These are phyloP conservation scores for Massariosphaeria phaeospora DNA, from an alignment of 495 filamentous ascomycete species.

Conservation along the genomic window DNA sequence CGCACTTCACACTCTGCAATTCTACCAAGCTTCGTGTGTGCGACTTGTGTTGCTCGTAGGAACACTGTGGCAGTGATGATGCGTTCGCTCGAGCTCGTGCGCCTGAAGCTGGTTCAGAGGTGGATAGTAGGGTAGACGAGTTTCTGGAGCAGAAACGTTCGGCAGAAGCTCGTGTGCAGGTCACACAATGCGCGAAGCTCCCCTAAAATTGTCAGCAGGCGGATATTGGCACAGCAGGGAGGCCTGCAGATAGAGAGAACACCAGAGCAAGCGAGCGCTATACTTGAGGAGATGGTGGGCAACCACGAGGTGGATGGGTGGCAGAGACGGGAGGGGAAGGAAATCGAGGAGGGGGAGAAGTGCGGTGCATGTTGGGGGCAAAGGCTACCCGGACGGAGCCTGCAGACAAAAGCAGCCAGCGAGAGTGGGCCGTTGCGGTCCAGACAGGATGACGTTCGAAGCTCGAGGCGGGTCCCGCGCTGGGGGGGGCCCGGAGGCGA, in stretches of 20 bases:
- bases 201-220: too few species aligned
- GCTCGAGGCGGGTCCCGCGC: conserved; percentile 4
- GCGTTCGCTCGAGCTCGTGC: not conserved
- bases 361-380: not conserved
- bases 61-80: not conserved
- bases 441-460: not conserved
- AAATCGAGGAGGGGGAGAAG: not conserved
- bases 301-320: not conserved
- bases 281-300: not conserved
- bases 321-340: too few species aligned
- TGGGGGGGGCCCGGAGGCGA: not conserved
- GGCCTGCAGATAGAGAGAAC: too few species aligned
- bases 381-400: not conserved
- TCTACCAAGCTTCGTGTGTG: not conserved
- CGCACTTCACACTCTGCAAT: conserved; percentile 18
- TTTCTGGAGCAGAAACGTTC: too few species aligned
- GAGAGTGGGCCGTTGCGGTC: not conserved
- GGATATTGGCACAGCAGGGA: too few species aligned
- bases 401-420: not conserved
- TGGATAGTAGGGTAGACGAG: not conserved
- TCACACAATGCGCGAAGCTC: too few species aligned
- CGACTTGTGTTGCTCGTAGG: not conserved
- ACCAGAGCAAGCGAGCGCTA: too few species aligned
- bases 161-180: too few species aligned
- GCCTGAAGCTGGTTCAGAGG: not conserved